Evolutionary conservation across 176 grass and related monocot species (phyloP).

Genomic region (Microstegium vimineum): DNA sequence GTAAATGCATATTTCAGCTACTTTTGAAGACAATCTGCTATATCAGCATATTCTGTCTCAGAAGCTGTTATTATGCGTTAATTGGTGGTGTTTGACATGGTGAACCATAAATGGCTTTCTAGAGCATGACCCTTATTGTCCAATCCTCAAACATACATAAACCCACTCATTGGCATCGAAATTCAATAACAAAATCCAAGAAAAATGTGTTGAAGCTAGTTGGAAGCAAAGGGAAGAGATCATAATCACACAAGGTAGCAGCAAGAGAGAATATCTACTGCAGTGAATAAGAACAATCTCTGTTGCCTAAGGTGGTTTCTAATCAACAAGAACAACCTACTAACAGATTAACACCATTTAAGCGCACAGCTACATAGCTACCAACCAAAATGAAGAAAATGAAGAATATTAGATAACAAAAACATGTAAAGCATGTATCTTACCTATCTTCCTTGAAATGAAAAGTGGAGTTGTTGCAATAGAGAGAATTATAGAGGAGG

Average conservation of each 20-base stretch:
- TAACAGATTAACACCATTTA: neutral
- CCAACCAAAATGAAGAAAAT: neutral
- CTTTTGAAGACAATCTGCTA: neutral
- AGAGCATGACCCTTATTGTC: neutral
- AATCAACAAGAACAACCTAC: neutral
- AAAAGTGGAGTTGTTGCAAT: neutral
- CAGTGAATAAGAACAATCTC: neutral
- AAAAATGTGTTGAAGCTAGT: neutral
- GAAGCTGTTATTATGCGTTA: neutral
- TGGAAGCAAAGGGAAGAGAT: neutral
- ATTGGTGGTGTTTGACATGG: neutral
- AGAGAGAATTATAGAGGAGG: neutral
- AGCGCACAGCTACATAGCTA: neutral
- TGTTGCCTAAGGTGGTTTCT: neutral
- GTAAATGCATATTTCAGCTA: neutral
- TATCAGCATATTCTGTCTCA: neutral
- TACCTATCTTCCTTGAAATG: slow-evolving; percentile 30
- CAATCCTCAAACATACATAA: neutral
- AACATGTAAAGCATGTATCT: neutral
- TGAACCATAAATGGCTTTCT: neutral
- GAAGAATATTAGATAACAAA: neutral
- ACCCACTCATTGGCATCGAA: neutral
- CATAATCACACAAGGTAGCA: neutral
- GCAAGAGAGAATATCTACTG: slow-evolving; percentile 1
- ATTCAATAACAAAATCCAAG: neutral